These are phyloP conservation scores for Russula olivacea DNA, from an alignment of 768 basidiomycete species.

Conservation along the genomic window DNA sequence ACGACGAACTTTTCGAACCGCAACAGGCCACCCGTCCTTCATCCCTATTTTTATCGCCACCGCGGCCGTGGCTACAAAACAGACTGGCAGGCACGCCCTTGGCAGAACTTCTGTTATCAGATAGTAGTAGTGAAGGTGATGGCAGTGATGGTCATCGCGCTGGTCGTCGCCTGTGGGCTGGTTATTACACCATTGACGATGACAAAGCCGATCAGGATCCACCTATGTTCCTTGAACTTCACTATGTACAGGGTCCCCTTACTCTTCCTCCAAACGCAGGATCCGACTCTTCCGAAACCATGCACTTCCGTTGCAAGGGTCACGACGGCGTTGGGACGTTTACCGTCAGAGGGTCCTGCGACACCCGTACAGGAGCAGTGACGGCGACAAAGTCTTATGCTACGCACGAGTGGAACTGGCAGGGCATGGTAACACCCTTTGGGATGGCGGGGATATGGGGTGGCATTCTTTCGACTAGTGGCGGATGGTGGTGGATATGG, in stretches of 20 bases:
- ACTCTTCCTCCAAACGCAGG: not conserved
- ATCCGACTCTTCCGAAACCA: too few relatives aligned
- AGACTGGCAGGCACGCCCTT: slow-evolving; percentile 11
- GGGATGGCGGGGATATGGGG: slow-evolving; percentile 15
- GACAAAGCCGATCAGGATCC: not conserved
- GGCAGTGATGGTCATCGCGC: not conserved
- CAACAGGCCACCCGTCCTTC: not conserved
- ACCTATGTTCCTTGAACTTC: slow-evolving; percentile 12
- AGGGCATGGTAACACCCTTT: slow-evolving; percentile 9
- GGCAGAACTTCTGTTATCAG: not conserved
- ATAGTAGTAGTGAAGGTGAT: not conserved
- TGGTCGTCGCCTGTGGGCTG: not conserved
- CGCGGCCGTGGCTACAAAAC: slow-evolving; percentile 8
- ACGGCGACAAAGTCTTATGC: not conserved
- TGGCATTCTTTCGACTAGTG: not conserved
- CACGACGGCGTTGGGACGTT: not conserved
- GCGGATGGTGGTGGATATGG: slow-evolving; percentile 18
- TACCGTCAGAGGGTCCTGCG: not conserved
- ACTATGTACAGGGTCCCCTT: not conserved
- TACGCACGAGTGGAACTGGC: not conserved
- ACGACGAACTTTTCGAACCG: not conserved
- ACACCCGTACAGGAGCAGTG: not conserved
- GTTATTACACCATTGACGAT: not conserved
- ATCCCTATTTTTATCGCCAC: not conserved
- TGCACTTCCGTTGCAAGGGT: slow-evolving; percentile 1